Conservation (phyloP, 768 basidiomycete genomes). For the Leccinellum albellum region DNA sequence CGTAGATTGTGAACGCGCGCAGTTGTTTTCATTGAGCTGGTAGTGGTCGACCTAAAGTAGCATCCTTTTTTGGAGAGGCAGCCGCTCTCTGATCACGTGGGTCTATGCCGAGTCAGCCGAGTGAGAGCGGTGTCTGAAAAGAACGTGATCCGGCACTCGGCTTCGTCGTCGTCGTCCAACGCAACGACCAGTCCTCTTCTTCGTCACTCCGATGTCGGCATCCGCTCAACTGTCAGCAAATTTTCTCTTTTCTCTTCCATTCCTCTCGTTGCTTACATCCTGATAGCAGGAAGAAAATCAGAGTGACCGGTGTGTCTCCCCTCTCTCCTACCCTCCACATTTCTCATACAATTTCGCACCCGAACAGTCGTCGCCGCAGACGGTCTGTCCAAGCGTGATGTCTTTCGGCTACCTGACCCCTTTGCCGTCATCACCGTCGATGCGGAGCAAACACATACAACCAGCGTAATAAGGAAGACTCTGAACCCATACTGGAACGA, state of each 20-base stretch:
- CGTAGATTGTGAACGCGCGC: neutral
- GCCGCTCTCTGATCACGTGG: no score
- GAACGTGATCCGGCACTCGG: conserved; percentile 5
- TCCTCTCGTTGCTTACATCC: conserved; percentile 11
- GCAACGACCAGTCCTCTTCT: neutral
- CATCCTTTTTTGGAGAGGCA: conserved; percentile 13
- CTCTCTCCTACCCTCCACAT: neutral
- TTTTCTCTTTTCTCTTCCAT: neutral
- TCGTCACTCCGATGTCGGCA: conserved; percentile 26
- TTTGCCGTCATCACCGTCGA: conserved; percentile 99
- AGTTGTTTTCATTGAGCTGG: conserved; percentile 4
- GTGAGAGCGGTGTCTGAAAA: conserved; percentile 32
- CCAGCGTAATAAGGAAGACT: conserved; percentile 94
- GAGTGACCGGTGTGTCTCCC: conserved; percentile 60
- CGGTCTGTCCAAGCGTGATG: conserved; percentile 89
- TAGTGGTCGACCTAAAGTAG: neutral
- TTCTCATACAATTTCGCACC: conserved; percentile 2
- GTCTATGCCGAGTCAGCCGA: conserved; percentile 18
- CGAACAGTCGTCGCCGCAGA: conserved; percentile 91
- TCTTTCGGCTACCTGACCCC: conserved; percentile 94
- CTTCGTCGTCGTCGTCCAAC: conserved; percentile 11
- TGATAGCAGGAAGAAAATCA: conserved; percentile 63
- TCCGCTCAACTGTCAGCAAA: conserved; percentile 28
- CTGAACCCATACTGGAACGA: conserved; percentile 97
- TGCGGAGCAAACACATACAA: conserved; percentile 95